Conservation (phyloP, 768 basidiomycete species). For the Pulveroboletus sp. region DNA sequence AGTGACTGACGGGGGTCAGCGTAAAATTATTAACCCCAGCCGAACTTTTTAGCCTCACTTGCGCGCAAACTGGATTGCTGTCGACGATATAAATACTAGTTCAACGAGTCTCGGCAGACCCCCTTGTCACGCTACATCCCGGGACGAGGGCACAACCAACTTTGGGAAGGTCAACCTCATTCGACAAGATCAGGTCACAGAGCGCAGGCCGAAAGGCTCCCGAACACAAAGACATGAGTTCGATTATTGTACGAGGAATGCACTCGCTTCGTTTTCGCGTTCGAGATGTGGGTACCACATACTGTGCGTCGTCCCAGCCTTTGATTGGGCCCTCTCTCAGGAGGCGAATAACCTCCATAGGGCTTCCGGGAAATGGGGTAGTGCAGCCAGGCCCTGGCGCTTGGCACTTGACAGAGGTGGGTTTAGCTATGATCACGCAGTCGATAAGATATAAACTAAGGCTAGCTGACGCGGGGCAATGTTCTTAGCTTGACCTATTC, state of each 20-base stretch:
- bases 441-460: no score
- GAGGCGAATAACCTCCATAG: constrained; percentile 6
- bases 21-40: background rate
- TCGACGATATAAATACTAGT: background rate
- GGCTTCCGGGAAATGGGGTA: background rate
- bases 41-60: constrained; percentile 10
- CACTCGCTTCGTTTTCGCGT: background rate
- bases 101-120: background rate
- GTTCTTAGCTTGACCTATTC: no score
- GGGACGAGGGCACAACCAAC: constrained; percentile 45
- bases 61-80: constrained; percentile 14
- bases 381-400: no score
- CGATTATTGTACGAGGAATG: constrained; percentile 35
- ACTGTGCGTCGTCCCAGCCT: constrained; percentile 24
- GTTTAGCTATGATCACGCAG: no score
- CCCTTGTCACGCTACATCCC: constrained; percentile 56
- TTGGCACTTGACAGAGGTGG: no score
- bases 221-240: constrained; percentile 61
- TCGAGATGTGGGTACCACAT: background rate
- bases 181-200: constrained; percentile 44
- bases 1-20: constrained; percentile 3
- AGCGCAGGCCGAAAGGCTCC: constrained; percentile 54
- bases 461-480: no score
- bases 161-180: constrained; percentile 40
- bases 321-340: constrained; percentile 9